Evolutionary conservation across 192 early-diverging fungal genomes (phyloP).

Genomic region (Gonapodya prolifera): DNA sequence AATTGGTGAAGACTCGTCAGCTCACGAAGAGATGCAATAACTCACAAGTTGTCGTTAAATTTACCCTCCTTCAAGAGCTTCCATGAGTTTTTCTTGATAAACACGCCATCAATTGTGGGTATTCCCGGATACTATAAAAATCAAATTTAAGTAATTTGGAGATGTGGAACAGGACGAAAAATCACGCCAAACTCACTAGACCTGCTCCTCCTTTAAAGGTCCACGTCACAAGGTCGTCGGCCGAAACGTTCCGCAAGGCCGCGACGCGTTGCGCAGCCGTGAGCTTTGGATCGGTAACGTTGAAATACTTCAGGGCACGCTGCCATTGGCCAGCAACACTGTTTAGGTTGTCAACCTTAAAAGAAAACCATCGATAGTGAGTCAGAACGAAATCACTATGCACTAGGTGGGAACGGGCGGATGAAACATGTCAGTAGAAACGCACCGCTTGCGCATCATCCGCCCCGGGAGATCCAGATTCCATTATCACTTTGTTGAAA

Average conservation of each 20-base stretch:
- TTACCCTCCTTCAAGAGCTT: constrained; percentile 15
- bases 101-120: constrained; percentile 16
- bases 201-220: not conserved
- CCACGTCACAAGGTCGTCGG: not conserved
- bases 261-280: not conserved
- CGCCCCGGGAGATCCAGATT: constrained; percentile 14
- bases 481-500: constrained; percentile 21
- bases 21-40: not conserved
- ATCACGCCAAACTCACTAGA: not conserved
- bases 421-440: not conserved
- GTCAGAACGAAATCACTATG: no score
- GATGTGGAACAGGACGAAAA: not conserved
- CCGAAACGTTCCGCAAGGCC: not conserved
- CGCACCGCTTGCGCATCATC: not conserved
- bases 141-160: not conserved
- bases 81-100: constrained; percentile 18
- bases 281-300: not conserved
- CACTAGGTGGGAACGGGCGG: not conserved
- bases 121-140: not conserved
- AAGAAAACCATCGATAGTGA: not conserved
- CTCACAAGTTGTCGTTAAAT: constrained; percentile 10
- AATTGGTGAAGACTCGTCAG: no score
- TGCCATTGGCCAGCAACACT: not conserved
- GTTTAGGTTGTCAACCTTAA: not conserved
- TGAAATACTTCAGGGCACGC: not conserved